These are phyloP conservation scores for Cruciata laevipes DNA, from an alignment of 257 asterid genomes.

Conservation along the genomic window DNA sequence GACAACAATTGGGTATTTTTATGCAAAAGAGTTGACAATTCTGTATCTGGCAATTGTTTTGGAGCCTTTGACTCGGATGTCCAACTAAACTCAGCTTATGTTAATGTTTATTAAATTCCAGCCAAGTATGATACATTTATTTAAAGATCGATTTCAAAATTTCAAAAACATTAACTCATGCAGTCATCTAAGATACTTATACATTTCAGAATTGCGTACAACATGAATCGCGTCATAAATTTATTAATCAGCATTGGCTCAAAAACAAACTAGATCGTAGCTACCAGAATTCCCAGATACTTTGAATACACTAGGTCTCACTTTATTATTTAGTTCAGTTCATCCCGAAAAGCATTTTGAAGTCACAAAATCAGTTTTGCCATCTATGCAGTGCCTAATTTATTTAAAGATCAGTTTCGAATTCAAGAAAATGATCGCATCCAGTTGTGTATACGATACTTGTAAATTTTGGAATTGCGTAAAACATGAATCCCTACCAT, in stretches of 20 bases:
- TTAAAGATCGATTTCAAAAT: not conserved
- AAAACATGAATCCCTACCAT: not conserved
- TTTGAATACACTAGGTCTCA: not conserved
- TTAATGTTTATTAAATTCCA: not conserved
- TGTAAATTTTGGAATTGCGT: not conserved
- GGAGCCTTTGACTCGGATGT: not conserved
- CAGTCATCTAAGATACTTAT: not conserved
- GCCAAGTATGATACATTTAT: not conserved
- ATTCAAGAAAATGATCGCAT: not conserved
- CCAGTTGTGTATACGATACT: not conserved
- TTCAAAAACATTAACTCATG: not conserved
- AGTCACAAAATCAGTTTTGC: not conserved
- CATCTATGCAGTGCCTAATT: not conserved
- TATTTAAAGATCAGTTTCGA: not conserved
- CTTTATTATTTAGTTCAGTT: not conserved
- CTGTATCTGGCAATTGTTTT: not conserved
- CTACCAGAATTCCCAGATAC: not conserved
- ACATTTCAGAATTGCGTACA: not conserved
- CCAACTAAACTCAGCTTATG: not conserved
- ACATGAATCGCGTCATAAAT: not conserved
- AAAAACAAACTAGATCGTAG: not conserved
- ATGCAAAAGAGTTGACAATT: slow-evolving; percentile 3
- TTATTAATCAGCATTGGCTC: not conserved
- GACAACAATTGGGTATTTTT: not conserved
- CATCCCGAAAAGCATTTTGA: not conserved